Conservation (phyloP, 345 rosid species). For the Garcia nutans region DNA sequence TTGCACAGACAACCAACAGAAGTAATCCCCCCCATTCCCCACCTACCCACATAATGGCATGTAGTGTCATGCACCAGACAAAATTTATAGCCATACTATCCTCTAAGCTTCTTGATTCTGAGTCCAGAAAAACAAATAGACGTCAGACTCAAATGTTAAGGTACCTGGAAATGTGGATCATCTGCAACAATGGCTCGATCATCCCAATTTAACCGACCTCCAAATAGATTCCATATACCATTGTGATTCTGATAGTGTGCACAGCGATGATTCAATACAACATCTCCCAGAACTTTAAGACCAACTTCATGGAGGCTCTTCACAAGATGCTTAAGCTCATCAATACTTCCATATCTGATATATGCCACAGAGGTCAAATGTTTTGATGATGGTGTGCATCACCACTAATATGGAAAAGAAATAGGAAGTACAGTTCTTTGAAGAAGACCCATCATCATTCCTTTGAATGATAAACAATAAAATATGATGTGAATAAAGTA, state of each 20-base stretch:
- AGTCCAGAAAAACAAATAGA: not conserved
- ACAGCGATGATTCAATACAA: constrained; percentile 91
- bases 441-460: constrained; percentile 1
- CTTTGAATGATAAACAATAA: not conserved
- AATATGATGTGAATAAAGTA: not conserved
- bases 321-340: constrained; percentile 79
- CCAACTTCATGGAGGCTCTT: constrained; percentile 63
- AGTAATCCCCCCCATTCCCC: not conserved
- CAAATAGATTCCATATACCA: constrained; percentile 92
- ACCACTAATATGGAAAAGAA: not conserved
- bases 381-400: not conserved
- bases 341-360: constrained; percentile 75
- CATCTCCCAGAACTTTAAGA: constrained; percentile 90
- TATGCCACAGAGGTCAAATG: constrained; percentile 13
- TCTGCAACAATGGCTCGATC: constrained; percentile 90
- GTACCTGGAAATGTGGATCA: constrained; percentile 97
- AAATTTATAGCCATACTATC: too few species aligned
- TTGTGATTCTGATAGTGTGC: constrained; percentile 82
- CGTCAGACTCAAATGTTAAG: constrained; percentile 10
- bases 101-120: constrained; percentile 14
- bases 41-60: not conserved
- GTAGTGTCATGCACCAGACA: not conserved
- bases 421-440: not conserved
- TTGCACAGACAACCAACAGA: not conserved
- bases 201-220: constrained; percentile 94